Percentiles rank a stretch among this genome's conserved stretches.
Conservation (phyloP, 83 land plant genomes). For the Diphasiastrum complanatum region DNA sequence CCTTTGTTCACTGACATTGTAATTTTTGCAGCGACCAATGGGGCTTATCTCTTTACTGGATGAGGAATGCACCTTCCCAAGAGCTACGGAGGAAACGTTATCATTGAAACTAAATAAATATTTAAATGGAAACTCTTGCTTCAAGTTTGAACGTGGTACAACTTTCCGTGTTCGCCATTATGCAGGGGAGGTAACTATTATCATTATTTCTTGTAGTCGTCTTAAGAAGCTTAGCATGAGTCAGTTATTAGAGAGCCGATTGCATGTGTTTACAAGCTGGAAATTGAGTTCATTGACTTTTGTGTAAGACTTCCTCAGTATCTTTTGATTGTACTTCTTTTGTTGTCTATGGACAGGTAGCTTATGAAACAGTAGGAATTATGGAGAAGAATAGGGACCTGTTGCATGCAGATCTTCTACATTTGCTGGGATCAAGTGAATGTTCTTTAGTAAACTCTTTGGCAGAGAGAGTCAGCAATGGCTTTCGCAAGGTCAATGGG, state of each 20-base stretch:
- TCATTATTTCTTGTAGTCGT: background rate
- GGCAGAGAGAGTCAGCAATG: slow-evolving; percentile 50
- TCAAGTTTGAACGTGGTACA: slow-evolving; percentile 75
- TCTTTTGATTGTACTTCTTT: background rate
- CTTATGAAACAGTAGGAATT: slow-evolving; percentile 79
- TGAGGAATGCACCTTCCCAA: slow-evolving; percentile 96
- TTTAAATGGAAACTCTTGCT: slow-evolving; percentile 57
- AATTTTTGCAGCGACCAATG: slow-evolving; percentile 90
- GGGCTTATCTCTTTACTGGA: slow-evolving; percentile 84
- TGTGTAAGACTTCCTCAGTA: background rate
- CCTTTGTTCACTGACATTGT: too few relatives aligned
- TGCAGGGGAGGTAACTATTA: slow-evolving; percentile 82
- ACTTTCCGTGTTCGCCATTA: slow-evolving; percentile 71
- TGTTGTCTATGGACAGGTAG: slow-evolving; percentile 47
- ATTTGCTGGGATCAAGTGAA: slow-evolving; percentile 67
- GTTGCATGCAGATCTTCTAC: slow-evolving; percentile 75
- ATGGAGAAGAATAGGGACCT: slow-evolving; percentile 94
- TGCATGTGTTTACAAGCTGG: background rate
- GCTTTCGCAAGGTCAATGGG: slow-evolving; percentile 46
- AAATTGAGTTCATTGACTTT: background rate
- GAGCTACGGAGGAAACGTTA: slow-evolving; percentile 77
- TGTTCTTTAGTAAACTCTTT: slow-evolving; percentile 56
- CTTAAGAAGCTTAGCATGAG: background rate
- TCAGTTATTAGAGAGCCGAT: background rate
- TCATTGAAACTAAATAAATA: slow-evolving; percentile 88